Conservation (phyloP, 2,329 filamentous ascomycete genomes). For the Sclerotiophoma versabilis region DNA sequence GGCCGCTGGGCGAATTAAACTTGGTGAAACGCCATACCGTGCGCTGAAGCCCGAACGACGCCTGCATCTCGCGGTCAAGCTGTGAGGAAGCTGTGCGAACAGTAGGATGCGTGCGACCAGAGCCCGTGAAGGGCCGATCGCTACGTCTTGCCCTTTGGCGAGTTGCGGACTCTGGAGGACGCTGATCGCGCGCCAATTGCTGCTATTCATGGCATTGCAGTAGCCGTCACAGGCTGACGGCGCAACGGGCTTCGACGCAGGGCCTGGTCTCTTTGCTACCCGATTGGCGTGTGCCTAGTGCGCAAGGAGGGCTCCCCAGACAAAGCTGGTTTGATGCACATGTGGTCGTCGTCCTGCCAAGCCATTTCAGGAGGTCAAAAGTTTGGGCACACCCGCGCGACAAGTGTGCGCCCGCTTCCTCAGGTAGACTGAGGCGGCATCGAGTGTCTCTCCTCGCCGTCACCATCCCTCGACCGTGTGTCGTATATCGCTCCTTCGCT, state of each 20-base stretch:
- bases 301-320: slow-evolving; percentile 30
- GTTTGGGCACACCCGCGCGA: slow-evolving; percentile 24
- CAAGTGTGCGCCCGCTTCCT: slow-evolving; percentile 12
- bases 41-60: slow-evolving; percentile 14
- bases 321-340: slow-evolving; percentile 26
- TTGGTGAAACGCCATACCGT: slow-evolving; percentile 25
- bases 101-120: neutral
- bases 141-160: slow-evolving; percentile 1
- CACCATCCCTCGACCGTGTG: slow-evolving; percentile 15
- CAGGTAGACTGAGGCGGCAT: slow-evolving; percentile 25
- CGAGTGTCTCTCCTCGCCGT: slow-evolving; percentile 4
- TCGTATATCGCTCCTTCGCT: slow-evolving; percentile 43
- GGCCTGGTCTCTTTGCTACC: slow-evolving; percentile 24
- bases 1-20: slow-evolving; percentile 23
- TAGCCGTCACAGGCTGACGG: slow-evolving; percentile 12
- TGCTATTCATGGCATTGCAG: slow-evolving; percentile 17
- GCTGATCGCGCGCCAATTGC: slow-evolving; percentile 13
- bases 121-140: neutral
- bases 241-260: slow-evolving; percentile 33
- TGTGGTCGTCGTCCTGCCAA: slow-evolving; percentile 26
- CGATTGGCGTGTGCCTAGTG: slow-evolving; percentile 26
- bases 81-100: neutral
- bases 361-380: slow-evolving; percentile 33
- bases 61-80: neutral
- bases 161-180: slow-evolving; percentile 1